Evolutionary conservation across 1,139 yeast genomes (phyloP).

Genomic region (Kurtzmaniella natalensis): DNA sequence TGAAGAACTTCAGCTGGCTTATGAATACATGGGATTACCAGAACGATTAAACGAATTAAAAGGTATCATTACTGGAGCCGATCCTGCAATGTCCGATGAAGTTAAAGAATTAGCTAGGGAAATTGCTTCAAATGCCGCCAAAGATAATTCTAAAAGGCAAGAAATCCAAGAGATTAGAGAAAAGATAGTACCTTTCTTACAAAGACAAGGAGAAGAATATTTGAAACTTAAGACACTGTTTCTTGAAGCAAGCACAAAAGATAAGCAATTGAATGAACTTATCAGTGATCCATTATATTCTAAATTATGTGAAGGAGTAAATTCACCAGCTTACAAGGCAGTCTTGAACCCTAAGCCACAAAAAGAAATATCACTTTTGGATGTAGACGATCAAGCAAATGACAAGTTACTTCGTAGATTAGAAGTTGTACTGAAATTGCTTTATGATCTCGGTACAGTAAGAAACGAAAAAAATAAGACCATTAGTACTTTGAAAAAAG

Average conservation of each 20-base stretch:
- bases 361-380: slow-evolving; percentile 34
- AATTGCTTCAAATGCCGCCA: slow-evolving; percentile 18
- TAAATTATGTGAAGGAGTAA: slow-evolving; percentile 30
- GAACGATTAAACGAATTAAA: slow-evolving; percentile 56
- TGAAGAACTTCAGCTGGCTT: slow-evolving; percentile 70
- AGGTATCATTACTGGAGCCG: slow-evolving; percentile 19
- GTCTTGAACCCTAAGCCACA: slow-evolving; percentile 20
- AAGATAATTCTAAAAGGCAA: slow-evolving; percentile 22
- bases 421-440: not conserved
- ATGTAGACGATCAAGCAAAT: slow-evolving; percentile 47
- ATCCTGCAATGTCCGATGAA: slow-evolving; percentile 14
- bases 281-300: slow-evolving; percentile 25
- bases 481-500: slow-evolving; percentile 60
- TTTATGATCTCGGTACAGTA: slow-evolving; percentile 36
- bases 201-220: slow-evolving; percentile 33
- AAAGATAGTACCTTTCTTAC: slow-evolving; percentile 36
- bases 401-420: not conserved
- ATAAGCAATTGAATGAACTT: slow-evolving; percentile 46
- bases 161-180: slow-evolving; percentile 28
- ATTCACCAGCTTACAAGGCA: slow-evolving; percentile 26
- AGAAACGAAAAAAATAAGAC: slow-evolving; percentile 59
- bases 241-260: slow-evolving; percentile 65
- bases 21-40: slow-evolving; percentile 79
- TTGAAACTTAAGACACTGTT: slow-evolving; percentile 60
- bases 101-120: slow-evolving; percentile 22